phyloP scores from a whole-genome alignment of 805 yeast species.

The Candida dajiaensis region DNA sequence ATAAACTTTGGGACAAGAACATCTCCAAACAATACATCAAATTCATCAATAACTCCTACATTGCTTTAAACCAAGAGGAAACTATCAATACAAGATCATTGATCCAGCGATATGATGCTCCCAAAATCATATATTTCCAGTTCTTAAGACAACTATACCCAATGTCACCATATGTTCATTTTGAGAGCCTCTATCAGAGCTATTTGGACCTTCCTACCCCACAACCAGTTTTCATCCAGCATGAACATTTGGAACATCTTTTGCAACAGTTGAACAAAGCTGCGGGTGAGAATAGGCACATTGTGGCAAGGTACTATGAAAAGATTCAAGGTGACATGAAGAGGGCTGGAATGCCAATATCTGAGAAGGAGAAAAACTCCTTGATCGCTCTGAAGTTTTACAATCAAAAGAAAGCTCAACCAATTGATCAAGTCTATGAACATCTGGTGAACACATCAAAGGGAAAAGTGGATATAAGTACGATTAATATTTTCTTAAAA shows the following conservation, averaged over 20 bases:
- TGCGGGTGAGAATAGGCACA: constrained; percentile 11
- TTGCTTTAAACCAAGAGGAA: constrained; percentile 3
- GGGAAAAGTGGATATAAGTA: constrained; percentile 9
- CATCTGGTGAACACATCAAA: background rate
- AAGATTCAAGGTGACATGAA: constrained; percentile 17
- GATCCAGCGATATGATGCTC: constrained; percentile 7
- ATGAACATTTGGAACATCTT: constrained; percentile 27
- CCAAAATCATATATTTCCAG: constrained; percentile 12
- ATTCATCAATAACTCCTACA: constrained; percentile 3
- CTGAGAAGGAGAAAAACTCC: constrained; percentile 24
- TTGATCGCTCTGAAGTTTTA: constrained; percentile 17
- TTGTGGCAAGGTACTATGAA: constrained; percentile 5
- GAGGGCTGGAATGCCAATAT: constrained; percentile 24
- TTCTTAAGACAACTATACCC: constrained; percentile 21
- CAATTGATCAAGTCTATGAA: constrained; percentile 4
- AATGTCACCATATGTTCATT: constrained; percentile 2
- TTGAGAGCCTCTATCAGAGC: constrained; percentile 14
- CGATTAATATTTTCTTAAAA: constrained; percentile 25
- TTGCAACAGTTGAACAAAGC: constrained; percentile 15
- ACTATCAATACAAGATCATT: constrained; percentile 1
- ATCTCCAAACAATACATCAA: background rate
- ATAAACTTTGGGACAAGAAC: background rate
- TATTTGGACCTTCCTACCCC: constrained; percentile 28
- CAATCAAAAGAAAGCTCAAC: constrained; percentile 3
- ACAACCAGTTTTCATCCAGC: constrained; percentile 25